These are phyloP conservation scores for Salix exigua DNA, from an alignment of 345 rosid genomes.

Conservation along the genomic window DNA sequence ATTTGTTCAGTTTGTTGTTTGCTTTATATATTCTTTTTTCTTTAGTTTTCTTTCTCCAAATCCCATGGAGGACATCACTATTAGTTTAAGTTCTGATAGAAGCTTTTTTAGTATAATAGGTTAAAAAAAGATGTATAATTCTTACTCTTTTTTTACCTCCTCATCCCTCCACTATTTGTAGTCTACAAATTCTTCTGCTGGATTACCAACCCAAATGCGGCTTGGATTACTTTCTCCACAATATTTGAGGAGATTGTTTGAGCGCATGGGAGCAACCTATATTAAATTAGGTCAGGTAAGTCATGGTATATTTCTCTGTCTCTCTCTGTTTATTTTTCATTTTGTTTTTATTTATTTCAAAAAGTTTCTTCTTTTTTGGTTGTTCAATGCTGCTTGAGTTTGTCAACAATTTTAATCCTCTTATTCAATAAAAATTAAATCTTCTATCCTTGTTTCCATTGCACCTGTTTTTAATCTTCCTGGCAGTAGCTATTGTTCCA, in stretches of 20 bases:
- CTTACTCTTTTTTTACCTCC: neutral
- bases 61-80: no score
- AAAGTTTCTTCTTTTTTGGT: neutral
- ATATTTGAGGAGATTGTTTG: slow-evolving; percentile 87
- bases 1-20: no score
- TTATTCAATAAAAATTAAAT: neutral
- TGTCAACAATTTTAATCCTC: neutral
- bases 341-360: neutral
- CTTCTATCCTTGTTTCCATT: neutral
- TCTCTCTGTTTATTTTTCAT: neutral
- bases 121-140: no score
- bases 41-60: neutral
- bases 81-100: no score
- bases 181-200: slow-evolving; percentile 59
- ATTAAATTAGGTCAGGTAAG: slow-evolving; percentile 88
- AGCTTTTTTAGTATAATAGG: no score
- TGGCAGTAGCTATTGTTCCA: neutral
- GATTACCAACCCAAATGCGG: slow-evolving; percentile 61
- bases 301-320: neutral
- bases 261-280: slow-evolving; percentile 98
- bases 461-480: neutral
- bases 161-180: slow-evolving; percentile 22
- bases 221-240: slow-evolving; percentile 83
- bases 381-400: no score
- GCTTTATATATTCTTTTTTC: neutral